Base-by-base conservation (phyloP, 805 yeast genomes). In the Starmera dryadoides region DNA sequence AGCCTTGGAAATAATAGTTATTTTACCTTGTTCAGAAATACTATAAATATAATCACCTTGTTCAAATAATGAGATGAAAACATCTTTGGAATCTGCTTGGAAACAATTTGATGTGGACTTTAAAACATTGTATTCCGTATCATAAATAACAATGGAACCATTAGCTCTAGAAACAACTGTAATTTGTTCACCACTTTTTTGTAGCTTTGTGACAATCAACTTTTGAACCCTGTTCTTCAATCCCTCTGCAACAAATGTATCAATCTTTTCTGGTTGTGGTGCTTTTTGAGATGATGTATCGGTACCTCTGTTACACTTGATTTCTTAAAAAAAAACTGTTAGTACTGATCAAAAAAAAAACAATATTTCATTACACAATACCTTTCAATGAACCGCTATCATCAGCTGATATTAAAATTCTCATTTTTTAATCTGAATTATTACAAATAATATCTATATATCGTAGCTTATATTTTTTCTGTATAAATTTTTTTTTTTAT, bases 231-330 rank as follows among this genome's bases (percentile, higher is more conserved):
- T 59, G 30, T 55, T 60, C 31, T 53, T 56, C 4, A 68, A 49
- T 4, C 75, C 76, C 35, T 66, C 59, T 6, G 59, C 55, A 35
- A 69, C 60, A 37, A 68, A 66, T 19, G 70, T 62, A 34, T 62
- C 67, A 11, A 81, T 66, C 17, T 74, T 61, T 37, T 66, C 69
- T 1, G 95, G 94, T 53, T 81, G 85, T 11, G 64, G 59, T 0
- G 82, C 81, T 26, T 73, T 73, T 52, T 81, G 78, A 32, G 69
- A 66, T 6, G 96, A 83, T 3, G 96, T 87, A 52, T 89, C 94
- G 0, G 91, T 81, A 0, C 89, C 91, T 37, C 70, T 63, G 16
- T 63, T 56, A 49, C 87, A 86, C 5, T 69, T 52, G 8, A 86
- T 63, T 53, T 80, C 87, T 49, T 14, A 14, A 16, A 12, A 9